Conservation (phyloP, 176 grass and related monocot species). For the Cenchrus fungigraminus region DNA sequence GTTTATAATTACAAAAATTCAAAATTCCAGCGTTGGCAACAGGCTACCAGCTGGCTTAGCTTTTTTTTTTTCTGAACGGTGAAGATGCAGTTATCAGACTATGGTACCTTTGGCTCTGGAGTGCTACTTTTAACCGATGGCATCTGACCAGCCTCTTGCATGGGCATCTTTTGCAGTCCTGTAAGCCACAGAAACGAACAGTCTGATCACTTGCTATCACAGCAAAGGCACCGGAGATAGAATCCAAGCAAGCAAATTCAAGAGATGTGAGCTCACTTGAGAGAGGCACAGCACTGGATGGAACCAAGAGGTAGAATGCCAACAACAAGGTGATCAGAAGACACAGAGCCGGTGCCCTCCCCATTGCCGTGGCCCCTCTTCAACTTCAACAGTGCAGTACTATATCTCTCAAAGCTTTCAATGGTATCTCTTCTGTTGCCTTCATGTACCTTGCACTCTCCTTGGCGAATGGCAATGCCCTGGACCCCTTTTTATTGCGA, state of each 20-base stretch:
- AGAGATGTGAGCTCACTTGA: slow-evolving; percentile 57
- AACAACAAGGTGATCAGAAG: slow-evolving; percentile 51
- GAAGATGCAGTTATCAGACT: not conserved
- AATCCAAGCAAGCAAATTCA: not conserved
- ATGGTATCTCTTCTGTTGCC: slow-evolving; percentile 1
- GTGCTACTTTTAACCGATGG: slow-evolving; percentile 23
- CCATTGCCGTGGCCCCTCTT: slow-evolving; percentile 31
- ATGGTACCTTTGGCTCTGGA: slow-evolving; percentile 45
- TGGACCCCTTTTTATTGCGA: slow-evolving; percentile 39
- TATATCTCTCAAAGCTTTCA: not conserved
- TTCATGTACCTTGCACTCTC: slow-evolving; percentile 31
- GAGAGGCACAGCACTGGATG: slow-evolving; percentile 56
- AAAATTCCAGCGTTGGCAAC: not conserved
- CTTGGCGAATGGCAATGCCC: slow-evolving; percentile 19
- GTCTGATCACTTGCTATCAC: not conserved
- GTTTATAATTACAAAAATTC: not conserved
- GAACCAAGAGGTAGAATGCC: slow-evolving; percentile 36
- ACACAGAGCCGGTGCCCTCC: slow-evolving; percentile 35
- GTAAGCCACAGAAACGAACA: slow-evolving; percentile 24
- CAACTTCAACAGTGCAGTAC: not conserved
- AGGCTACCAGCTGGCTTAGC: not conserved
- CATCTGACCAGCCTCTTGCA: slow-evolving; percentile 37
- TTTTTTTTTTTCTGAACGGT: not conserved
- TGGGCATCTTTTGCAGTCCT: slow-evolving; percentile 51
- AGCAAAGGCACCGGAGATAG: not conserved